These are phyloP conservation scores for Cinnamomum chago DNA, from an alignment of 164 flowering plant genomes.

Conservation along the genomic window DNA sequence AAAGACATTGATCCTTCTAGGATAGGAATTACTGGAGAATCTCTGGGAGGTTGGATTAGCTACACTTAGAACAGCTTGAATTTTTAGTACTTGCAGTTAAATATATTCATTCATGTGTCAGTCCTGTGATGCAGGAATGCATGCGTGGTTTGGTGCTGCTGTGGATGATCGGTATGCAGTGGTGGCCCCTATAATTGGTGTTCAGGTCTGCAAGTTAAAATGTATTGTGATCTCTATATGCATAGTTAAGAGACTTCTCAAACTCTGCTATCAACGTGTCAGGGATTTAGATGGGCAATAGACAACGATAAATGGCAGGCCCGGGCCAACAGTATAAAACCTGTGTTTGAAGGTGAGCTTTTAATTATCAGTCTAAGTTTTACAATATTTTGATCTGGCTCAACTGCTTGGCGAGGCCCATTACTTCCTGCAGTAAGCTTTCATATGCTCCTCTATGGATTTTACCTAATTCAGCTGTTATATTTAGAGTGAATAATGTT, in stretches of 20 bases:
- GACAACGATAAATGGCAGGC: slow-evolving; percentile 90
- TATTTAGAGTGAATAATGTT: too few species aligned
- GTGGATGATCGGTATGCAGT: slow-evolving; percentile 85
- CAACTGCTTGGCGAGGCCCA: not conserved
- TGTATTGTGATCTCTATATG: not conserved
- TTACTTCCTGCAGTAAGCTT: not conserved
- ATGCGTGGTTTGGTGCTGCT: slow-evolving; percentile 92
- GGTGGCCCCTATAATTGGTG: slow-evolving; percentile 87
- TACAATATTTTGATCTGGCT: not conserved
- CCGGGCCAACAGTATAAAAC: slow-evolving; percentile 82
- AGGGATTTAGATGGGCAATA: slow-evolving; percentile 95
- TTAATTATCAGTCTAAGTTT: not conserved
- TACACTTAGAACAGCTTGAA: not conserved
- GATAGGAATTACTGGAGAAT: slow-evolving; percentile 96
- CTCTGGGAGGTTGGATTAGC: slow-evolving; percentile 80
- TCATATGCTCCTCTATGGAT: not conserved
- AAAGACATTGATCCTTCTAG: slow-evolving; percentile 72
- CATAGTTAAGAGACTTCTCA: not conserved
- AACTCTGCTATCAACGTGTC: not conserved
- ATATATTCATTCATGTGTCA: not conserved
- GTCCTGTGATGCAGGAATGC: slow-evolving; percentile 69
- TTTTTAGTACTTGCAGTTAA: not conserved
- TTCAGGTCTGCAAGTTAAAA: slow-evolving; percentile 50
- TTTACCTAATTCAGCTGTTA: not conserved
- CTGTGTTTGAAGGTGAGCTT: slow-evolving; percentile 79